Conservation (phyloP, 2,329 filamentous ascomycete genomes). For the Sarocladium kiliense region DNA sequence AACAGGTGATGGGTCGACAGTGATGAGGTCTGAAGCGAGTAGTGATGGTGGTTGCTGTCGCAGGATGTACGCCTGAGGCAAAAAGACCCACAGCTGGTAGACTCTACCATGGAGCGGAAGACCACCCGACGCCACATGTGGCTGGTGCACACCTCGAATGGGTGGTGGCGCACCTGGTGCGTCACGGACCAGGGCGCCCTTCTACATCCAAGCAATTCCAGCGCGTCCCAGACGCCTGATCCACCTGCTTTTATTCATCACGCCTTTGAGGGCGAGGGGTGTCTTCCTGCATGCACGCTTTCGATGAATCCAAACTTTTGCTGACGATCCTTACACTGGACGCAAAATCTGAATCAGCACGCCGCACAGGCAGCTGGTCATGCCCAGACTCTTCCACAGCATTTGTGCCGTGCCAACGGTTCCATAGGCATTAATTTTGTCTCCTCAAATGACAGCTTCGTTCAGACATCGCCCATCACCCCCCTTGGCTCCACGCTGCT, state of each 20-base stretch:
- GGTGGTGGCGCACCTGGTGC: too few species aligned
- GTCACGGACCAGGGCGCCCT: not conserved
- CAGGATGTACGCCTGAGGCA: not conserved
- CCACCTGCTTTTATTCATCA: not conserved
- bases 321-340: slow-evolving; percentile 39
- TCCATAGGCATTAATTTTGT: slow-evolving; percentile 52
- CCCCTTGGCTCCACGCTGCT: slow-evolving; percentile 34
- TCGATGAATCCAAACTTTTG: slow-evolving; percentile 37
- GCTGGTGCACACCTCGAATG: not conserved
- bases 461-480: slow-evolving; percentile 46
- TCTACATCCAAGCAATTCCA: not conserved
- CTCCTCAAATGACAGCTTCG: slow-evolving; percentile 53
- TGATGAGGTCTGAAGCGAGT: slow-evolving; percentile 23
- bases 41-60: slow-evolving; percentile 20
- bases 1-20: slow-evolving; percentile 23
- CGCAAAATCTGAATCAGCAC: slow-evolving; percentile 39
- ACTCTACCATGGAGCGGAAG: not conserved
- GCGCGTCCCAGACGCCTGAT: not conserved
- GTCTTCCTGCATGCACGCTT: slow-evolving; percentile 18
- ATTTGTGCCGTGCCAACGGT: slow-evolving; percentile 39
- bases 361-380: slow-evolving; percentile 45
- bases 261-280: slow-evolving; percentile 4
- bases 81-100: not conserved
- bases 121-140: not conserved
- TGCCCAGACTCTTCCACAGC: slow-evolving; percentile 46